Base-by-base conservation (phyloP, 179 eudicot genomes). In the Camellia oleifera region DNA sequence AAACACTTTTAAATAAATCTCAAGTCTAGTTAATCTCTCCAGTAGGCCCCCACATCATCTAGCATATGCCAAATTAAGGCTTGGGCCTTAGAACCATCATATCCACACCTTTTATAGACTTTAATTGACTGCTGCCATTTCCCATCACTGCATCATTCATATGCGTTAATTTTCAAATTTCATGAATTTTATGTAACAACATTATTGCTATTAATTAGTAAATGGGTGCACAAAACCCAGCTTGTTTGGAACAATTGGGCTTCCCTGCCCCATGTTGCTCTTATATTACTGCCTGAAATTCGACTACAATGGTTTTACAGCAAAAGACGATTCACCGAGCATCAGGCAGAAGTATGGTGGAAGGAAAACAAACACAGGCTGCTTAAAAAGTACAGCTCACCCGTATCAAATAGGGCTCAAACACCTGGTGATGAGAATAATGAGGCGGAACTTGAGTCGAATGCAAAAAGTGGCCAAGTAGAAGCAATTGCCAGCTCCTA, bases 271-370 rank as follows among this genome's bases (percentile, higher is more conserved):
- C 13, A 52, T 4, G 7, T 54, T 54, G 15, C 18, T 50, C 14
- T 71, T 44, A 7, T 11, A 11, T 4, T 20, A 20, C 23, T 20
- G 23, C 23, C 23, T 20, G 23, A 20, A 20, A 20, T 20, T 74
- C 53, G 44, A 72, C 61, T 50, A 3, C 58, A 4, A 2, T 58
- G 53, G 4, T 75, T 76, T 15, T 60, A 76, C 69, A 62, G 78
- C 83, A 92, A 89, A 76, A 62, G 87, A 82, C 89, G 80, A 74
- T 93, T 87, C 77, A 42, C 70, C 0, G 89, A 82, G 73, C 82
- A 86, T 40, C 87, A 90, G 75, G 91, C 95, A 44, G 92, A 86
- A 78, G 92, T 81, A 78, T 91, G 95, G 95, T 90, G 95, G 95
- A 87, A 52, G 79, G 85, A 72, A 75, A 90, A 91, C 77, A 87